phyloP scores from a whole-genome alignment of 768 basidiomycete genomes.

The Rhodotorula taiwanensis region DNA sequence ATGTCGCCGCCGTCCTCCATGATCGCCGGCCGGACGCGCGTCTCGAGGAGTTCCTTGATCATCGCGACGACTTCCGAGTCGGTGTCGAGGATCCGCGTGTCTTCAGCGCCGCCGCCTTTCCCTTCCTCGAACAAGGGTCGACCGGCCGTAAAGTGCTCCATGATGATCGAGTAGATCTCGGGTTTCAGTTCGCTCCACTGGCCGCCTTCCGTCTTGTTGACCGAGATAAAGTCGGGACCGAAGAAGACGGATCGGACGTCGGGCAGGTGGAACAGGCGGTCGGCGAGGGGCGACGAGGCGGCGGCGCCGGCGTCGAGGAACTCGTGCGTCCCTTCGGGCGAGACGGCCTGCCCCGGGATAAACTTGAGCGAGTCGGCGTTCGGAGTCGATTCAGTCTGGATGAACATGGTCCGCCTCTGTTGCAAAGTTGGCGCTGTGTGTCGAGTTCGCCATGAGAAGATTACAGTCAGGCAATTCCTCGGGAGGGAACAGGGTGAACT shows the following conservation, averaged over 20 bases:
- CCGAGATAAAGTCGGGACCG: slow-evolving; percentile 96
- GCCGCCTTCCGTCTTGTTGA: slow-evolving; percentile 79
- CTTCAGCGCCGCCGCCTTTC: slow-evolving; percentile 54
- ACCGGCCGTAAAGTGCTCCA: slow-evolving; percentile 96
- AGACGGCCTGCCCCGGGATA: slow-evolving; percentile 83
- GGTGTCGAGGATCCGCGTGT: slow-evolving; percentile 84
- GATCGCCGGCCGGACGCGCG: slow-evolving; percentile 87
- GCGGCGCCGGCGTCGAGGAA: slow-evolving; percentile 84
- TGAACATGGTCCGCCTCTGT: slow-evolving; percentile 59
- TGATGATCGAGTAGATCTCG: slow-evolving; percentile 88
- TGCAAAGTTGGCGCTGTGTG: too few relatives aligned
- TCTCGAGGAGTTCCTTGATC: slow-evolving; percentile 96
- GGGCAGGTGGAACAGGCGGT: slow-evolving; percentile 87
- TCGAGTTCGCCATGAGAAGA: too few relatives aligned
- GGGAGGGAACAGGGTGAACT: too few relatives aligned
- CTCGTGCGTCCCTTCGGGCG: slow-evolving; percentile 77
- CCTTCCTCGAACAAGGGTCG: slow-evolving; percentile 76
- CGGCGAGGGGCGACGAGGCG: slow-evolving; percentile 84
- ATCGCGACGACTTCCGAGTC: slow-evolving; percentile 96
- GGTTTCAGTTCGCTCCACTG: slow-evolving; percentile 89
- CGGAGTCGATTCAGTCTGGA: slow-evolving; percentile 94
- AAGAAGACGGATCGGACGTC: slow-evolving; percentile 86
- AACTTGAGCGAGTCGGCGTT: slow-evolving; percentile 98
- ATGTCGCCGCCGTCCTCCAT: slow-evolving; percentile 99
- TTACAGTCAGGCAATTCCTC: too few relatives aligned